A percentile compares a stretch with the other conserved stretches of the same genome.
These are phyloP conservation scores for Moesziomyces sp. DNA, from an alignment of 1,284 basidiomycete genomes.

Conservation along the genomic window DNA sequence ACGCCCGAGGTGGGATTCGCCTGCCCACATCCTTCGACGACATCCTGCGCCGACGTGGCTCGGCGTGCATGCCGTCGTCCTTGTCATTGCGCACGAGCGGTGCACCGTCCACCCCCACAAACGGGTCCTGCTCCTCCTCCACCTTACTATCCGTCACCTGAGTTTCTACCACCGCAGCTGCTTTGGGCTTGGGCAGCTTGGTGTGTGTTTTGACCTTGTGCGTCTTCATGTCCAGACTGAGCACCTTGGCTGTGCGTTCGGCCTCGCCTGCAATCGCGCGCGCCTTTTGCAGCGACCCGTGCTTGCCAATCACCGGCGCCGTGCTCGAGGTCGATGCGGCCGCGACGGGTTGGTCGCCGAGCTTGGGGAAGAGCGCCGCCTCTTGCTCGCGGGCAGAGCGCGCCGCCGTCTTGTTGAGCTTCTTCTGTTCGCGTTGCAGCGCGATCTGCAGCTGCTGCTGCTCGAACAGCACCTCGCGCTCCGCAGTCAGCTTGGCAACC, in stretches of 20 bases:
- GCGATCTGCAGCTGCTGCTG: slow-evolving; percentile 44
- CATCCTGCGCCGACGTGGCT: too few species aligned
- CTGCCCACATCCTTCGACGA: not conserved
- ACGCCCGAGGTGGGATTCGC: not conserved
- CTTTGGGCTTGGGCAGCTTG: slow-evolving; percentile 16
- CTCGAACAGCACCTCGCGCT: slow-evolving; percentile 36
- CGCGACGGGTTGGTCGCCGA: slow-evolving; percentile 15
- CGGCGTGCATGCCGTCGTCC: slow-evolving; percentile 20
- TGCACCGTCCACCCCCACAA: slow-evolving; percentile 25
- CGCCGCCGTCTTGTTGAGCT: slow-evolving; percentile 24
- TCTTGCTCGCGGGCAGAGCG: slow-evolving; percentile 24
- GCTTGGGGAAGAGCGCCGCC: slow-evolving; percentile 31
- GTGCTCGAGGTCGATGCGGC: not conserved
- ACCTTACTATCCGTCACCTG: too few species aligned
- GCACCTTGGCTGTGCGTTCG: slow-evolving; percentile 45
- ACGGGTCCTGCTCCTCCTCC: slow-evolving; percentile 28
- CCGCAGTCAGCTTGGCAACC: slow-evolving; percentile 27
- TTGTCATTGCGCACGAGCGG: slow-evolving; percentile 23
- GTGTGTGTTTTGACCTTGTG: slow-evolving; percentile 40
- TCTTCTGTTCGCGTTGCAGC: slow-evolving; percentile 34
- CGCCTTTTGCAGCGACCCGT: slow-evolving; percentile 41
- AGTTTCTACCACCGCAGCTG: not conserved
- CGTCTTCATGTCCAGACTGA: slow-evolving; percentile 51
- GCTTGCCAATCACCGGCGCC: slow-evolving; percentile 35
- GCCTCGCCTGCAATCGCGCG: slow-evolving; percentile 40